These are phyloP conservation scores for Royoungia palumana DNA, from an alignment of 768 basidiomycete species.

Conservation along the genomic window DNA sequence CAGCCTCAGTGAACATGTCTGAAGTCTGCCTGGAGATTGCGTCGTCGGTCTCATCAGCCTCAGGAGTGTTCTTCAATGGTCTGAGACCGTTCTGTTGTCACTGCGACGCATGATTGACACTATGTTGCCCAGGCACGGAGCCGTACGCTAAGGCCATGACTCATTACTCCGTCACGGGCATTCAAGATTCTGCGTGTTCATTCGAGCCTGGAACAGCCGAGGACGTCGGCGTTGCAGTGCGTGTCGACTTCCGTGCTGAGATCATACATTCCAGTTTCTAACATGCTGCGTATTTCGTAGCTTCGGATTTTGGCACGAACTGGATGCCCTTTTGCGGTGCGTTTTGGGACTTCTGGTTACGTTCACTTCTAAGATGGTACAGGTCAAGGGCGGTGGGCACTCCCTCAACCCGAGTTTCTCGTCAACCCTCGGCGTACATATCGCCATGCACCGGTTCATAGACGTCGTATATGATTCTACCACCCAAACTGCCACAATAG, in stretches of 20 bases:
- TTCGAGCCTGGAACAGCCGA: conserved; percentile 55
- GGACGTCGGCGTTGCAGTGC: conserved; percentile 52
- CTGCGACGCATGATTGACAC: conserved; percentile 7
- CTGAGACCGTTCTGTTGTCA: background rate
- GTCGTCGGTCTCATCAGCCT: conserved; percentile 16
- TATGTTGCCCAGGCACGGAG: conserved; percentile 14
- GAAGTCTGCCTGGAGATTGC: conserved; percentile 21
- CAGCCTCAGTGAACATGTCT: conserved; percentile 1
- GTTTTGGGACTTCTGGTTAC: conserved; percentile 6
- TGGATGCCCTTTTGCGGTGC: conserved; percentile 52
- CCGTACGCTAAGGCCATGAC: conserved; percentile 40
- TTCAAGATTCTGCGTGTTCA: conserved; percentile 45
- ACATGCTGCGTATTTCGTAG: conserved; percentile 28
- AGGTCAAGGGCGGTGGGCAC: conserved; percentile 69
- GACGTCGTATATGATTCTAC: conserved; percentile 40
- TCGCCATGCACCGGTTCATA: conserved; percentile 50
- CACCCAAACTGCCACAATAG: conserved; percentile 39
- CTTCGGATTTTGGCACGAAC: conserved; percentile 44
- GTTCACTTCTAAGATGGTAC: conserved; percentile 1
- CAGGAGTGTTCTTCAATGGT: conserved; percentile 26
- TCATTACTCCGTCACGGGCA: conserved; percentile 51
- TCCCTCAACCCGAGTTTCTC: conserved; percentile 53
- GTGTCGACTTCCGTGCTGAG: conserved; percentile 1
- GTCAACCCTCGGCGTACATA: conserved; percentile 58
- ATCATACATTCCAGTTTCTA: background rate